A percentile compares a stretch with the other conserved stretches of the same genome.
Evolutionary conservation across 371 early-diverging fungal genomes (phyloP).

Genomic region (Choanephora cucurbitarum): DNA sequence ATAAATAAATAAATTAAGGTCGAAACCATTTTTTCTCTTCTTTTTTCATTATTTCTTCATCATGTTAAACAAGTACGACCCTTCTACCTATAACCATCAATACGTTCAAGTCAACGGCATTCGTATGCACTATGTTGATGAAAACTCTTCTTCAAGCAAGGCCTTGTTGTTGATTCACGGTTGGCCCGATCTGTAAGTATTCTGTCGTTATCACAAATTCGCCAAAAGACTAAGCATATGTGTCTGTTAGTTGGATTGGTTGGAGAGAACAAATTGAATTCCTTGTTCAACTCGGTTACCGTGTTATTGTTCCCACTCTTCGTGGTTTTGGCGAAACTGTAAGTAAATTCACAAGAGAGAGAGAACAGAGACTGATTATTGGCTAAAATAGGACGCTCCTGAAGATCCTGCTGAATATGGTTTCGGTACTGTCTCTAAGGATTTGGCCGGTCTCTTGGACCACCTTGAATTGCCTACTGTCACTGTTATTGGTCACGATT

Average conservation of each 20-base stretch:
- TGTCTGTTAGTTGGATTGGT: conserved; percentile 50
- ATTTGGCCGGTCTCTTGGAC: conserved; percentile 64
- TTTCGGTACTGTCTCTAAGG: conserved; percentile 52
- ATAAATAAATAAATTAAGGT: background rate
- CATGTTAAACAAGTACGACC: conserved; percentile 40
- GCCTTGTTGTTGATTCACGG: conserved; percentile 69
- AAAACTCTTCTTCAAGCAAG: conserved; percentile 51
- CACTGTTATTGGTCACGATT: conserved; percentile 75
- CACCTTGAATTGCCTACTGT: conserved; percentile 59
- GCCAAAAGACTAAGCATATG: background rate
- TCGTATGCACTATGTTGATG: conserved; percentile 68
- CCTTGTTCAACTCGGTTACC: conserved; percentile 66
- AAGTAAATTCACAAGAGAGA: too few relatives aligned
- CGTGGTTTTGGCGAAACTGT: conserved; percentile 75
- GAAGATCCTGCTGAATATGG: conserved; percentile 54
- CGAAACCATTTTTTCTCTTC: background rate
- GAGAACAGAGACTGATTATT: too few relatives aligned
- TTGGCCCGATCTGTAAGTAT: conserved; percentile 66
- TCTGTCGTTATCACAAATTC: background rate
- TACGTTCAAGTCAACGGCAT: conserved; percentile 46
- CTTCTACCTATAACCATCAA: conserved; percentile 45
- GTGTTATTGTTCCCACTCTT: conserved; percentile 70
- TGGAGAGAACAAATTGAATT: conserved; percentile 77
- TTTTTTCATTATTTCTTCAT: background rate
- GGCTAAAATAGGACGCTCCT: conserved; percentile 58